Evolutionary conservation across 257 asterid genomes (phyloP).

Genomic region (Nicotiana paniculata): DNA sequence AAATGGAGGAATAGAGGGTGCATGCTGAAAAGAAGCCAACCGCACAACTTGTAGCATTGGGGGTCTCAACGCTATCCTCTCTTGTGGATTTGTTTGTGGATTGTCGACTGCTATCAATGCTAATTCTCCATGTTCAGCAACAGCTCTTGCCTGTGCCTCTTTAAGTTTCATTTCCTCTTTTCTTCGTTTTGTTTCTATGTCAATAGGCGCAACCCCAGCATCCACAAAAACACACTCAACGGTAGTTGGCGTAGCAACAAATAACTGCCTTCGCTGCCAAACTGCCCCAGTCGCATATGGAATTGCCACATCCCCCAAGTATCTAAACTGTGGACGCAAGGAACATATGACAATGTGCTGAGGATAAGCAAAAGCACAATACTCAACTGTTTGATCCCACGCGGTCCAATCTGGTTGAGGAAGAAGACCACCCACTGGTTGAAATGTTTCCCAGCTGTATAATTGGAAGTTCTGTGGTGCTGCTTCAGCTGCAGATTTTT

Average conservation of each 20-base stretch:
- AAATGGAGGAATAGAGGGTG: conserved; percentile 96
- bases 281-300: conserved; percentile 95
- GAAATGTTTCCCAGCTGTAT: conserved; percentile 96
- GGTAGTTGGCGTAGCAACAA: conserved; percentile 95
- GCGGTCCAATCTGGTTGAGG: conserved; percentile 99
- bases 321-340: conserved; percentile 93
- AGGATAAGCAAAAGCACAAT: conserved; percentile 93
- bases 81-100: conserved; percentile 55
- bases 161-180: conserved; percentile 72
- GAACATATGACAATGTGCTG: conserved; percentile 85
- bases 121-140: conserved; percentile 86
- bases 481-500: conserved; percentile 58
- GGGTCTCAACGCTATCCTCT: conserved; percentile 75
- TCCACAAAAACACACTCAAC: conserved; percentile 96
- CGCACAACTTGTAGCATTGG: conserved; percentile 97
- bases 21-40: conserved; percentile 88
- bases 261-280: conserved; percentile 97
- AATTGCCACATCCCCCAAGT: conserved; percentile 95
- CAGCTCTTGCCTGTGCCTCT: conserved; percentile 73
- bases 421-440: conserved; percentile 95
- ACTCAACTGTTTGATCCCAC: conserved; percentile 98
- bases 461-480: conserved; percentile 83
- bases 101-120: conserved; percentile 80
- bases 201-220: conserved; percentile 84
- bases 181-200: conserved; percentile 67